phyloP scores from a whole-genome alignment of 108 stramenopile species.

The Cylindrotheca closterium region DNA sequence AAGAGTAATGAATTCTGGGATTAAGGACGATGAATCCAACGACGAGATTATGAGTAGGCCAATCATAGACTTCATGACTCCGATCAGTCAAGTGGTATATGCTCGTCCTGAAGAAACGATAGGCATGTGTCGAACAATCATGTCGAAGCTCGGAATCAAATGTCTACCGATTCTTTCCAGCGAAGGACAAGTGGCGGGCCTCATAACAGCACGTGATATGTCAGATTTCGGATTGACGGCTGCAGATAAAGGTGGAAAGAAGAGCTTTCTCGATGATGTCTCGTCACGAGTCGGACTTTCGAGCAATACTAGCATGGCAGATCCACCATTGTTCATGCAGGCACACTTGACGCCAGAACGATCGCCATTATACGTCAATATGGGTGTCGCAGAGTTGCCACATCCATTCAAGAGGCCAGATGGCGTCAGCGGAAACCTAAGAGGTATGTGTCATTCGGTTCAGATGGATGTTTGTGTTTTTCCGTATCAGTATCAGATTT shows the following conservation, averaged over 20 bases:
- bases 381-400: slow-evolving; percentile 82
- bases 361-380: slow-evolving; percentile 71
- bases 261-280: slow-evolving; percentile 82
- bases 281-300: slow-evolving; percentile 87
- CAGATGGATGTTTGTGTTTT: not conserved
- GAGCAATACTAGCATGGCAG: slow-evolving; percentile 82
- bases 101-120: slow-evolving; percentile 82
- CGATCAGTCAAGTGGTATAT: slow-evolving; percentile 82
- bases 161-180: slow-evolving; percentile 86
- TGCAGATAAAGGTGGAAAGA: slow-evolving; percentile 90
- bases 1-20: slow-evolving; percentile 60
- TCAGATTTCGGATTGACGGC: slow-evolving; percentile 81
- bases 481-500: not conserved
- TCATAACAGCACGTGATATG: slow-evolving; percentile 89
- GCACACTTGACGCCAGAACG: slow-evolving; percentile 67
- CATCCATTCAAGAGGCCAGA: slow-evolving; percentile 90
- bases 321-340: slow-evolving; percentile 69
- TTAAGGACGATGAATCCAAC: slow-evolving; percentile 48
- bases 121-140: slow-evolving; percentile 83
- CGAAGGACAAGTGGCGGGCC: slow-evolving; percentile 82
- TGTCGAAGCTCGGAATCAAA: slow-evolving; percentile 88
- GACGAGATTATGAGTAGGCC: slow-evolving; percentile 46
- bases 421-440: slow-evolving; percentile 62
- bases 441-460: slow-evolving; percentile 44
- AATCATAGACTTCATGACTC: slow-evolving; percentile 71